Percentiles rank a stretch among this genome's conserved stretches.
These are phyloP conservation scores for Peronospora destructor DNA, from an alignment of 352 stramenopile species.

Conservation along the genomic window DNA sequence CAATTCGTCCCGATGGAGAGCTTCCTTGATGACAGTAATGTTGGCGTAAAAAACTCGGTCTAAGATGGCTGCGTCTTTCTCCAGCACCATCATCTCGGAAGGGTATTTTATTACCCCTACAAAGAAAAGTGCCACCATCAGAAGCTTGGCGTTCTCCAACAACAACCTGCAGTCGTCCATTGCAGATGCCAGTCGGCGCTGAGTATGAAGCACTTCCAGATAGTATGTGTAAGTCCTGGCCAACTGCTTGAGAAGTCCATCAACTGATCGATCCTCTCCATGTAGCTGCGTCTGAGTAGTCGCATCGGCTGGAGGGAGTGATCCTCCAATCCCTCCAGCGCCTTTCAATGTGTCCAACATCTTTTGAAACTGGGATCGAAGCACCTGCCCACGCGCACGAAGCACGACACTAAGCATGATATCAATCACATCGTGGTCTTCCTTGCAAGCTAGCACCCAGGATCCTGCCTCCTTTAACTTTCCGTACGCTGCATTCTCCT, in stretches of 20 bases:
- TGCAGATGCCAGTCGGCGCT: conserved; percentile 26
- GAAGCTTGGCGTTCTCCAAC: conserved; percentile 34
- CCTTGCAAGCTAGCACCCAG: conserved; percentile 73
- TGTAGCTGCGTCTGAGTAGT: conserved; percentile 4
- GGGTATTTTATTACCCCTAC: conserved; percentile 20
- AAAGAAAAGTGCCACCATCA: conserved; percentile 40
- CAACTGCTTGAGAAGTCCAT: conserved; percentile 41
- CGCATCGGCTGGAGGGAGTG: background rate
- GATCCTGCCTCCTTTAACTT: conserved; percentile 59
- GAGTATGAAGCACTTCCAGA: conserved; percentile 41
- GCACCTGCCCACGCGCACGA: conserved; percentile 37
- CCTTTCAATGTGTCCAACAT: conserved; percentile 6
- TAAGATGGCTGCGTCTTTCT: conserved; percentile 11
- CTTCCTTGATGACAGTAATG: conserved; percentile 27
- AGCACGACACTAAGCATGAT: conserved; percentile 60
- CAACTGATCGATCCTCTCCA: conserved; percentile 2
- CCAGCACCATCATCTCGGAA: conserved; percentile 18
- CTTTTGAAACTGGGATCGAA: conserved; percentile 25
- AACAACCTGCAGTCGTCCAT: conserved; percentile 24
- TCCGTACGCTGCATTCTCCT: conserved; percentile 46
- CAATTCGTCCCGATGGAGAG: conserved; percentile 25
- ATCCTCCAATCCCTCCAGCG: background rate
- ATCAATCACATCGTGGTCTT: conserved; percentile 76
- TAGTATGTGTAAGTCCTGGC: conserved; percentile 61
- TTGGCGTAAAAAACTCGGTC: conserved; percentile 24